Conservation (phyloP, 1,284 basidiomycete species). For the Cryptococcus depauperatus region DNA sequence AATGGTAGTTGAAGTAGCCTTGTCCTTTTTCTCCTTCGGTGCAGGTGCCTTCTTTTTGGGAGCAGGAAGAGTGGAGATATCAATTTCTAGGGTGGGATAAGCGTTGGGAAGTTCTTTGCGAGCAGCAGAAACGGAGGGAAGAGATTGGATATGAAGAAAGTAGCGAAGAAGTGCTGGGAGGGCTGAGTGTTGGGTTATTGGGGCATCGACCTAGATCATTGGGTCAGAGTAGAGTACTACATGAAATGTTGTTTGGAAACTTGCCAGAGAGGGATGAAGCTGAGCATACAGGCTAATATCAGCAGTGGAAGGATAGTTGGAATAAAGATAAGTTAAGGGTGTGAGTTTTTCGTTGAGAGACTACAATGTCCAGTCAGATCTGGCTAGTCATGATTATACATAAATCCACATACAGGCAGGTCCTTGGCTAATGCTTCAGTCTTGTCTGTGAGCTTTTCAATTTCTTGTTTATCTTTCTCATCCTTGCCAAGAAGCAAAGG, state of each 20-base stretch:
- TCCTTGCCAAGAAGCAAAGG: constrained; percentile 30
- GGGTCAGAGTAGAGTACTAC: not conserved
- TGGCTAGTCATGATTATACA: not conserved
- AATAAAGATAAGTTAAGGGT: constrained; percentile 71
- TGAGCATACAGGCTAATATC: constrained; percentile 77
- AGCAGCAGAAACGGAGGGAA: constrained; percentile 49
- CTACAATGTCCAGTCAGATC: constrained; percentile 43
- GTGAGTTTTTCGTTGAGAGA: constrained; percentile 63
- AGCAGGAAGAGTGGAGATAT: constrained; percentile 65
- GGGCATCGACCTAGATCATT: constrained; percentile 17
- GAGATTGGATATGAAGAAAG: constrained; percentile 83
- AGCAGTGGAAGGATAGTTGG: constrained; percentile 69
- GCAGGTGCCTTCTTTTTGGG: constrained; percentile 67
- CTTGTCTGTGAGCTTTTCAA: constrained; percentile 31
- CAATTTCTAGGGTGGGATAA: constrained; percentile 59
- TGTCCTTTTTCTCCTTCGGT: constrained; percentile 59
- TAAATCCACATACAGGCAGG: constrained; percentile 28
- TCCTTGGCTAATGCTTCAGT: constrained; percentile 32
- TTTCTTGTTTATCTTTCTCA: constrained; percentile 37
- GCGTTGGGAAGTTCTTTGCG: constrained; percentile 39
- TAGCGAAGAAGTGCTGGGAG: constrained; percentile 78
- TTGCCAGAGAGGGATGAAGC: constrained; percentile 66
- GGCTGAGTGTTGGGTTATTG: constrained; percentile 59
- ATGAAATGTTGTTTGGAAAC: constrained; percentile 30
- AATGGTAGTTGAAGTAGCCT: constrained; percentile 32